phyloP scores from a whole-genome alignment of 176 grass and related monocot genomes.

The Avena eriantha region DNA sequence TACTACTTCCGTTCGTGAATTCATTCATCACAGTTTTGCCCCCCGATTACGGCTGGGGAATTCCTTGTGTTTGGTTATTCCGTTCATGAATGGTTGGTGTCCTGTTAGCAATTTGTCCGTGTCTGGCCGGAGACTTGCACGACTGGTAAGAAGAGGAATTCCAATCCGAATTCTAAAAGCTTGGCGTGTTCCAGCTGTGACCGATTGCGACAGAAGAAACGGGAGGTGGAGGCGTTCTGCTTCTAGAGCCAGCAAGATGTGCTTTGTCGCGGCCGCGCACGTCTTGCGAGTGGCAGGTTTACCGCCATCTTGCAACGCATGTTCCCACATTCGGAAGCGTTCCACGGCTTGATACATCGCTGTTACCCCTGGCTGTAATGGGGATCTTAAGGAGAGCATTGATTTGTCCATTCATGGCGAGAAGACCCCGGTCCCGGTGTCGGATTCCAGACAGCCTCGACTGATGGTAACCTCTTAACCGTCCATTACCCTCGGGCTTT shows the following conservation, averaged over 20 bases:
- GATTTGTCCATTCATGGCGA: not conserved
- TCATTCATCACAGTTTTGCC: conserved; percentile 50
- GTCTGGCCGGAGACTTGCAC: conserved; percentile 32
- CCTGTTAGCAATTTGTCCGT: not conserved
- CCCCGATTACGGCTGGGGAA: not conserved
- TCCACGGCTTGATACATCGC: not conserved
- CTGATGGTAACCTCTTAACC: not conserved
- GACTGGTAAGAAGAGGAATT: conserved; percentile 22
- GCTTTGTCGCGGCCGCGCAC: conserved; percentile 26
- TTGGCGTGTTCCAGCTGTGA: conserved; percentile 47
- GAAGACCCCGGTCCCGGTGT: too few species aligned
- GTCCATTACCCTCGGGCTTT: not conserved
- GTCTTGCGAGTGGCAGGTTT: not conserved
- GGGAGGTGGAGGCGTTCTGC: not conserved
- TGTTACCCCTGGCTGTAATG: not conserved
- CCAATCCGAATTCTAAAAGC: conserved; percentile 17
- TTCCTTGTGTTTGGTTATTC: not conserved
- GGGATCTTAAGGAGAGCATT: not conserved
- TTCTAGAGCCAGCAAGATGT: not conserved
- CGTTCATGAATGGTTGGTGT: not conserved
- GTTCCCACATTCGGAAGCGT: not conserved
- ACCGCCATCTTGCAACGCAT: conserved; percentile 25
- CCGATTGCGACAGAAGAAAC: conserved; percentile 56
- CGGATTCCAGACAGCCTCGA: not conserved
- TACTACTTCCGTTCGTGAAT: conserved; percentile 18